Evolutionary conservation across 2,329 filamentous ascomycete genomes (phyloP), one percentile per base, ranked within the genome.

Genomic region (Hypoxylon sp.): DNA sequence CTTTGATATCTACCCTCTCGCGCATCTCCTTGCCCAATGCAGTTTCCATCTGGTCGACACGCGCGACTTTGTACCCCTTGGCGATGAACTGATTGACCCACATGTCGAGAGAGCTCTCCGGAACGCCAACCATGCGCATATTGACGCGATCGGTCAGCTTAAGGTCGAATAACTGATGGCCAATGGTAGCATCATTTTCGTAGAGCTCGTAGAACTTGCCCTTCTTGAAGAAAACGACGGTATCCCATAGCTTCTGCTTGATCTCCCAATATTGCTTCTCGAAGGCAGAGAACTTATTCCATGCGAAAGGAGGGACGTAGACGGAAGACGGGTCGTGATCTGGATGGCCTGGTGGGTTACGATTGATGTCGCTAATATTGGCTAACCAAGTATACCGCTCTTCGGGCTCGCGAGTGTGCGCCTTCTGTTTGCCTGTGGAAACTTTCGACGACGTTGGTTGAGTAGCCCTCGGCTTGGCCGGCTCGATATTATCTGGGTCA

Each of bases 251-350:
- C 63, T 97, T 97, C 71, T 92, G 89, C 75, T 99, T 99, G 71
- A 99, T 97, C 66, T 96, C 91, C 94, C 94, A 99, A 70, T 99
- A 99, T 69, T 99, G 94, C 71, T 91, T 95, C 73, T 99, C 94
- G 60, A 99, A 99, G 0, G 93, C 83, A 0, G 92, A 95, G 68
- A 99, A 97, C 17, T 89, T 87, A 20, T 75, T 74, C 86, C 87
- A 96, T 0, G 91, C 90, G 23, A 78, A 68, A 0, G 90, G 89
- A 0, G 94, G 94, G 23, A 99, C 88, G 70, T 87, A 96, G n/a
- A 99, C 81, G 0, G 91, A 95, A 13, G 90, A 82, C 6, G 91
- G 90, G 64, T 99, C 92, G 63, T 93, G 96, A 48, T 99, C 93
- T 0, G 92, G 88, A 69, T 97, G 85, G 7, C 82, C 87, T 0